Conservation (phyloP, 306 rosid species). For the Dalbergia oliveri region DNA sequence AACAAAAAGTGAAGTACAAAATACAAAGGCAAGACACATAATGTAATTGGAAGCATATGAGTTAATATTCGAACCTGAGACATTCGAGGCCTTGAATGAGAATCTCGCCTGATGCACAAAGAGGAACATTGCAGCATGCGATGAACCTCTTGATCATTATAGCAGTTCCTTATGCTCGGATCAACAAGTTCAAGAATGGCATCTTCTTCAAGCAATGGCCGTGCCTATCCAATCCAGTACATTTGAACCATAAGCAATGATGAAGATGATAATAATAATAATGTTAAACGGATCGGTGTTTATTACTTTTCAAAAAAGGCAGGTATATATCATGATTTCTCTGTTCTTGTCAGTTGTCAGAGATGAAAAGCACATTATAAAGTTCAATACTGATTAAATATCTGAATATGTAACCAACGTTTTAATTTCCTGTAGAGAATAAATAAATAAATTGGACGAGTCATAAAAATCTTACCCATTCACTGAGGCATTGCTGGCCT, state of each 20-base stretch:
- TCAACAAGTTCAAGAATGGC: conserved; percentile 70
- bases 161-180: conserved; percentile 68
- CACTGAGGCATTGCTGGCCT: conserved; percentile 97
- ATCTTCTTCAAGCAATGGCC: conserved; percentile 73
- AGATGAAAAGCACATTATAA: too few species aligned
- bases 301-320: background rate
- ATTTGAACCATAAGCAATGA: conserved; percentile 35
- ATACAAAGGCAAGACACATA: too few species aligned
- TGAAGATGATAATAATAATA: background rate
- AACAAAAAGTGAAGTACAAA: too few species aligned
- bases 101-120: conserved; percentile 76
- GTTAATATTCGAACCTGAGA: conserved; percentile 72
- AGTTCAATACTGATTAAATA: too few species aligned
- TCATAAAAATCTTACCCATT: conserved; percentile 73
- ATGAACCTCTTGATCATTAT: conserved; percentile 64
- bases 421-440: too few species aligned
- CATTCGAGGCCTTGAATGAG: conserved; percentile 86
- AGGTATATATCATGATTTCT: background rate
- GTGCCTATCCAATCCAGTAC: conserved; percentile 62
- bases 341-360: background rate
- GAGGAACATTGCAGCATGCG: conserved; percentile 85
- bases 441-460: too few species aligned
- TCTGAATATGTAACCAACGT: too few species aligned
- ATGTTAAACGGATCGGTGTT: too few species aligned
- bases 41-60: background rate